Evolutionary conservation across 2,329 filamentous ascomycete species (phyloP).

Genomic region (Penicillium digitatum): DNA sequence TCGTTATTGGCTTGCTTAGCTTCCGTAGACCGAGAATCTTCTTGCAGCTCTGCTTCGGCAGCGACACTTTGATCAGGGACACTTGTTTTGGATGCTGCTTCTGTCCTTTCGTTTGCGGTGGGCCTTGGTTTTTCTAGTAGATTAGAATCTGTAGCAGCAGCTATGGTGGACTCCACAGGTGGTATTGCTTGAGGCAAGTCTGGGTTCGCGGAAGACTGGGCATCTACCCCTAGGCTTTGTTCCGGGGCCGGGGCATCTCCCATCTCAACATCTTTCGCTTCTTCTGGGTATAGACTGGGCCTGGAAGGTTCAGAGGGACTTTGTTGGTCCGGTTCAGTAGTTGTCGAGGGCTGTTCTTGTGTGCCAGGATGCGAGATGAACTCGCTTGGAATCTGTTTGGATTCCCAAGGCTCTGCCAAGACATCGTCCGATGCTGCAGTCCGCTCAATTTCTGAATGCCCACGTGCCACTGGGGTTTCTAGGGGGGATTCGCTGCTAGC

Average conservation of each 20-base stretch:
- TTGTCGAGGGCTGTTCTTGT: background rate
- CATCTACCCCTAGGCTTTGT: background rate
- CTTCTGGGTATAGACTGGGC: background rate
- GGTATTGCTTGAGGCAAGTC: background rate
- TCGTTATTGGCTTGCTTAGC: background rate
- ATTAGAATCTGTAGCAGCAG: background rate
- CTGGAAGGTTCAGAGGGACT: background rate
- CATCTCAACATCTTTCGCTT: conserved; percentile 12
- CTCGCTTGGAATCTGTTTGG: background rate
- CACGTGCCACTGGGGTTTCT: conserved; percentile 2
- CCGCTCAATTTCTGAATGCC: background rate
- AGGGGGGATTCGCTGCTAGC: background rate
- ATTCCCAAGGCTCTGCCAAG: background rate
- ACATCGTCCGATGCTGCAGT: background rate
- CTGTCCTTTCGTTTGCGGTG: background rate
- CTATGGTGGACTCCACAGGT: background rate
- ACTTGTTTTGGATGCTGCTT: background rate
- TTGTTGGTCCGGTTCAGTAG: background rate
- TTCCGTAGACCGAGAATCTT: background rate
- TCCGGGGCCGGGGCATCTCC: background rate
- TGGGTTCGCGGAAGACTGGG: background rate
- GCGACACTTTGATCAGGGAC: background rate
- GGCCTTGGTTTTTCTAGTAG: background rate
- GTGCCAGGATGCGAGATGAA: background rate
- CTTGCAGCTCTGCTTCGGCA: background rate